Percentiles rank a stretch among this genome's conserved stretches.
phyloP scores from a whole-genome alignment of 1,284 basidiomycete species.

The Hymenochaete sp. region DNA sequence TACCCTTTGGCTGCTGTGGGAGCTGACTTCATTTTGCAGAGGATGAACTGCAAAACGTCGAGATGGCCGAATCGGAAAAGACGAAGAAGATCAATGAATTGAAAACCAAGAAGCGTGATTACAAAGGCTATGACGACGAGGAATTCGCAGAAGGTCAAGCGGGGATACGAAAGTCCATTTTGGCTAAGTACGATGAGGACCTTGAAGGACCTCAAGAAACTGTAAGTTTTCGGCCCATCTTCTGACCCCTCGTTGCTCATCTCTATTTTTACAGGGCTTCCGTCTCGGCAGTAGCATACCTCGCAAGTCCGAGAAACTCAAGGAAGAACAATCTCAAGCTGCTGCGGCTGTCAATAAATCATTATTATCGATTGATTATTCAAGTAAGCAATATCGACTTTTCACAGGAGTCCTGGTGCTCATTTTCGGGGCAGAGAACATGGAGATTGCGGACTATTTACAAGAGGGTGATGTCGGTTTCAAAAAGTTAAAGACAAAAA shows the following conservation, averaged over 20 bases:
- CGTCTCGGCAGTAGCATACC: slow-evolving; percentile 55
- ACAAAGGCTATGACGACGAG: slow-evolving; percentile 95
- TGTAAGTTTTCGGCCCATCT: slow-evolving; percentile 33
- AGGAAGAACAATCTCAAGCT: slow-evolving; percentile 46
- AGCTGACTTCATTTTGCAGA: slow-evolving; percentile 41
- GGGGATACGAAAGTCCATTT: slow-evolving; percentile 74
- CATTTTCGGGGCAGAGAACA: slow-evolving; percentile 62
- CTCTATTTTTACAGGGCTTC: slow-evolving; percentile 53
- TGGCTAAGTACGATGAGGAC: slow-evolving; percentile 93
- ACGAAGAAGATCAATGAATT: slow-evolving; percentile 72
- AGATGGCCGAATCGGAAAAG: slow-evolving; percentile 81
- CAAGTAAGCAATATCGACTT: slow-evolving; percentile 47
- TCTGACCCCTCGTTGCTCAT: slow-evolving; percentile 8
- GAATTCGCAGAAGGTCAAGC: slow-evolving; percentile 71
- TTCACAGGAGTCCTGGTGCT: too few species aligned
- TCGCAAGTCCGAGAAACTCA: slow-evolving; percentile 31
- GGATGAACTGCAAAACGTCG: slow-evolving; percentile 94
- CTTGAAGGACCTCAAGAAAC: slow-evolving; percentile 60
- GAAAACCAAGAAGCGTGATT: slow-evolving; percentile 84
- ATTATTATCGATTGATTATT: slow-evolving; percentile 84
- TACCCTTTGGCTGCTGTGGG: neutral
- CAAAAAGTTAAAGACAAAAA: slow-evolving; percentile 94
- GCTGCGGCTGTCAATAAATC: slow-evolving; percentile 66
- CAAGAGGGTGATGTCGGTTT: slow-evolving; percentile 89
- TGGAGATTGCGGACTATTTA: slow-evolving; percentile 81